Conservation (phyloP, 345 rosid species). For the Bruguiera gymnorhiza region DNA sequence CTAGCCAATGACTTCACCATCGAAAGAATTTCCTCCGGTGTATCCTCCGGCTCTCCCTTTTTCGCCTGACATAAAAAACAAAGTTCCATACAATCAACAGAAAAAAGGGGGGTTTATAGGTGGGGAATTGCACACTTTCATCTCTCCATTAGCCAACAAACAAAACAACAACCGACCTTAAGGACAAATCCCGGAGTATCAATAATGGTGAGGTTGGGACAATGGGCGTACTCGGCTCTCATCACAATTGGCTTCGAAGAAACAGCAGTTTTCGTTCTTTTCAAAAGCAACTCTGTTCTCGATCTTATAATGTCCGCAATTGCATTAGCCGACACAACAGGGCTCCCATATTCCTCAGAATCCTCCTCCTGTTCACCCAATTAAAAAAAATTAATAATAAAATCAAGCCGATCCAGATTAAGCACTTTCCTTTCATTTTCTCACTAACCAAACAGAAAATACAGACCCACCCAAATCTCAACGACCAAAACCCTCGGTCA, state of each 20-base stretch:
- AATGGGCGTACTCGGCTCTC: conserved; percentile 98
- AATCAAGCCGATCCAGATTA: too few species aligned
- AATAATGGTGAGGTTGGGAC: conserved; percentile 89
- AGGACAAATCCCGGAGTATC: conserved; percentile 99
- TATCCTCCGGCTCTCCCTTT: conserved; percentile 95
- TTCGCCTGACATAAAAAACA: conserved; percentile 52
- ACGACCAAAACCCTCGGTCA: too few species aligned
- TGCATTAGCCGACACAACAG: conserved; percentile 58
- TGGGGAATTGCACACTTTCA: background rate
- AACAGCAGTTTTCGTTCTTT: conserved; percentile 73
- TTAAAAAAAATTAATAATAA: too few species aligned
- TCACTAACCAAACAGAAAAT: background rate
- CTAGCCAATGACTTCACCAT: conserved; percentile 92
- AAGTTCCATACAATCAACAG: background rate
- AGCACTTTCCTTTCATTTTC: background rate
- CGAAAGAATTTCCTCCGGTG: conserved; percentile 84
- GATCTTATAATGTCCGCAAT: conserved; percentile 81
- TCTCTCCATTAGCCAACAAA: background rate
- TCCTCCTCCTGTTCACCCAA: conserved; percentile 62
- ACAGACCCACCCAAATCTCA: background rate
- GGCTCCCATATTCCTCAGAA: conserved; percentile 86
- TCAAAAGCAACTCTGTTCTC: conserved; percentile 70
- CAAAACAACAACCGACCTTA: conserved; percentile 43
- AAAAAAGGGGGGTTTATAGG: background rate
- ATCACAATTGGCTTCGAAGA: conserved; percentile 90